Base-by-base conservation (phyloP, 2,329 filamentous ascomycete genomes). In the Arthroderma uncinatum region DNA sequence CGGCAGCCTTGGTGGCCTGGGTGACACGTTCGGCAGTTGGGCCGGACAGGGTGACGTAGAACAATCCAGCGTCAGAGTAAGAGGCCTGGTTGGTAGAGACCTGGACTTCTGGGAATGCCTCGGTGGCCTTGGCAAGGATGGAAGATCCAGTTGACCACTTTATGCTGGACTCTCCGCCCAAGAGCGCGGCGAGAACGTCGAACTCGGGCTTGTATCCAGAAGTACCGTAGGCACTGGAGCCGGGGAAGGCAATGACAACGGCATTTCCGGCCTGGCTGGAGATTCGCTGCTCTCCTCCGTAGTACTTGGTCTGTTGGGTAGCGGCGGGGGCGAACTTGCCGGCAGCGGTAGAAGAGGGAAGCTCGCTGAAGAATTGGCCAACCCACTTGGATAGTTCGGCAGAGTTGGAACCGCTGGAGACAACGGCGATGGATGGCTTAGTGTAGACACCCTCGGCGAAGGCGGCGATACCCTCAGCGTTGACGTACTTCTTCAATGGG, bases 101-200 rank as follows among this genome's bases (percentile, higher is more conserved):
- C 54, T 78, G 80, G 62, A 87, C 82, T 63, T 83, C 82, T 37
- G 84, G 79, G 67, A 82, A 78, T 48, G 80, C 79, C 61, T 84
- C 79, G 58, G 84, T 81, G 60, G 85, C 86, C 79, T 95, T 91
- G 69, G 87, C 81, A 60, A 98, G 82, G 61, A 96, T 80, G 59
- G 88, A 92, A 81, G 95, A 97, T 66, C 93, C 93, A 62, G 89
- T 77, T 55, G 89, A 85, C 92, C 92, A 98, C 80, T 97, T 98
- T 79, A 97, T 90, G 74, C 78, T 86, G 56, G 90, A 87, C 74
- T 94, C 78, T 61, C 92, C 93, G 69, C 93, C 93, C 55, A 98
- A 86, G 19, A 98, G 84, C 62, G 90, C 84, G 58, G 87, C 83
- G 57, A 98, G 84, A 62, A 98, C 90, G 62, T 86, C 82, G 62